These are phyloP conservation scores for Batkoa obscura DNA, from an alignment of 371 early-diverging fungal species.

Conservation along the genomic window DNA sequence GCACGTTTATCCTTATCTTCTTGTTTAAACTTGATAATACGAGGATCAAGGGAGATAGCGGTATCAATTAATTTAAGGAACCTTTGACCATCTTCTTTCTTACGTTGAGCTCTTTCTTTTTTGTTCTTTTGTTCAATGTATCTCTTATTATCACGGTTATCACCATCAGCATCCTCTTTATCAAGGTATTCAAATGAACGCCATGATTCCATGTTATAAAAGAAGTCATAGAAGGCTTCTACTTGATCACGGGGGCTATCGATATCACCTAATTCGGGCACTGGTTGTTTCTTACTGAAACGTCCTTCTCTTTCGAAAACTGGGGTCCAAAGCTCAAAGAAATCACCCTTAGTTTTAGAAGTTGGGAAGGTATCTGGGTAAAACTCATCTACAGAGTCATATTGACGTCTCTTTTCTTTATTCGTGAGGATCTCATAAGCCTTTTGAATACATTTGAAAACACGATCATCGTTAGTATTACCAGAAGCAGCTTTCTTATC, in stretches of 20 bases:
- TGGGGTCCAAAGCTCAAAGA: conserved; percentile 70
- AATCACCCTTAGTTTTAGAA: conserved; percentile 63
- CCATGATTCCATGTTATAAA: conserved; percentile 93
- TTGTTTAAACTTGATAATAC: conserved; percentile 75
- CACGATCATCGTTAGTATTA: conserved; percentile 63
- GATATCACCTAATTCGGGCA: conserved; percentile 60
- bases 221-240: conserved; percentile 92
- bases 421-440: conserved; percentile 89
- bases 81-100: conserved; percentile 94
- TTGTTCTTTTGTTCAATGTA: conserved; percentile 89
- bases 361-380: conserved; percentile 38
- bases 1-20: conserved; percentile 74
- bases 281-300: conserved; percentile 76
- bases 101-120: conserved; percentile 71
- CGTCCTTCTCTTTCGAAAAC: conserved; percentile 83
- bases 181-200: conserved; percentile 94
- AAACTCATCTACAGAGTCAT: conserved; percentile 84
- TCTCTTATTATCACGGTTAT: conserved; percentile 91
- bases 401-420: conserved; percentile 81
- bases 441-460: conserved; percentile 98
- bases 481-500: conserved; percentile 69
- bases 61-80: conserved; percentile 50
- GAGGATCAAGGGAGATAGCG: conserved; percentile 42
- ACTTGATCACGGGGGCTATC: conserved; percentile 57
- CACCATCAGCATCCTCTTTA: conserved; percentile 85